Conservation (phyloP, 768 basidiomycete species). For the Mycena albidolilacea region DNA sequence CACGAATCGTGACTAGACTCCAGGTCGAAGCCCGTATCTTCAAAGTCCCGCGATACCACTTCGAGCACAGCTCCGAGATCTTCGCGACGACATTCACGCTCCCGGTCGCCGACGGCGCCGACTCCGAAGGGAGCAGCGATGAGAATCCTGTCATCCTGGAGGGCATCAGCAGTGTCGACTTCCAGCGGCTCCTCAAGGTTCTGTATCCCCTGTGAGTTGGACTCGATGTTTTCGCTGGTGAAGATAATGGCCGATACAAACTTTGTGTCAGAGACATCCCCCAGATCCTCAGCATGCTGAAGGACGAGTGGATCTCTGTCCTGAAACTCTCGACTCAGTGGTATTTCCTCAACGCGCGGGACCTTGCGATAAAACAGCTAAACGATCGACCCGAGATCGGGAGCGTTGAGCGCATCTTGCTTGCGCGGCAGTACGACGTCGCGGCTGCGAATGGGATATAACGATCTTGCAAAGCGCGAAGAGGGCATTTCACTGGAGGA, state of each 20-base stretch:
- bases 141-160: constrained; percentile 47
- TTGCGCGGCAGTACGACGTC: constrained; percentile 51
- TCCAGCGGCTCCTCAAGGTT: constrained; percentile 43
- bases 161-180: constrained; percentile 45
- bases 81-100: constrained; percentile 53
- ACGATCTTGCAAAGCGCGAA: constrained; percentile 43
- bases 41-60: constrained; percentile 54
- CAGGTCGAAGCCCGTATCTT: constrained; percentile 56
- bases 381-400: constrained; percentile 27
- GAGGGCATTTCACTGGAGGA: constrained; percentile 41
- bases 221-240: not conserved
- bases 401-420: constrained; percentile 47
- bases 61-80: constrained; percentile 52
- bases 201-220: constrained; percentile 46
- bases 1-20: not conserved
- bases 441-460: constrained; percentile 50
- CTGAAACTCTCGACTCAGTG: constrained; percentile 51
- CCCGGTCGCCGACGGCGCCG: constrained; percentile 38
- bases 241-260: not conserved
- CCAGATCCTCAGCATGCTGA: constrained; percentile 25
- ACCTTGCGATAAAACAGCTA: constrained; percentile 47
- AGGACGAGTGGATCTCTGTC: constrained; percentile 49
- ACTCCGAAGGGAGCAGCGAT: constrained; percentile 47
- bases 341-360: constrained; percentile 43
- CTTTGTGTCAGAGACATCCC: constrained; percentile 14